phyloP scores from a whole-genome alignment of 768 basidiomycete genomes.

The Mycena leptocephala region DNA sequence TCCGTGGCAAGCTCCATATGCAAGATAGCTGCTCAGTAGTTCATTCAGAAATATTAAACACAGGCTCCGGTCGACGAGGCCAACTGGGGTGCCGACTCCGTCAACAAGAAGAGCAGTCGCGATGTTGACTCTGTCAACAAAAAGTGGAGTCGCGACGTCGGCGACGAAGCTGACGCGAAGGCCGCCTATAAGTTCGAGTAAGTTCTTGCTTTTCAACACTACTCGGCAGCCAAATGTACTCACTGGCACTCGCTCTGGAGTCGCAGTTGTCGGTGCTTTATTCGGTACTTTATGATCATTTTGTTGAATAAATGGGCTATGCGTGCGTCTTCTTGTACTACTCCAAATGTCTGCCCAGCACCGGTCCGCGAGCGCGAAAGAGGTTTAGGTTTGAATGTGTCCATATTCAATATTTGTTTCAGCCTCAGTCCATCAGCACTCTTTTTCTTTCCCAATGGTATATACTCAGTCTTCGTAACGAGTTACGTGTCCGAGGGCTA shows the following conservation, averaged over 20 bases:
- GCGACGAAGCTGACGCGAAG: background rate
- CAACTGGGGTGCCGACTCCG: no score
- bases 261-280: background rate
- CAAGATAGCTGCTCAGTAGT: background rate
- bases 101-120: background rate
- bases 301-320: background rate
- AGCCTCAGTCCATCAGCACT: no score
- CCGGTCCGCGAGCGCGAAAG: no score
- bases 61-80: background rate
- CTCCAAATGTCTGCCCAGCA: no score
- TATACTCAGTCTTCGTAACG: no score
- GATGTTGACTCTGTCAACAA: background rate
- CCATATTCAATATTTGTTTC: no score
- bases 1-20: background rate
- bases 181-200: background rate
- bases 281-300: no score
- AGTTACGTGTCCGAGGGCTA: no score
- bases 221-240: background rate
- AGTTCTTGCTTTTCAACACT: background rate
- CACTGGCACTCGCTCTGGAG: background rate
- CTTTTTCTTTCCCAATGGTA: no score
- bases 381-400: no score
- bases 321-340: background rate
- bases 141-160: background rate
- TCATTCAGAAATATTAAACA: background rate